Conservation (phyloP, 129 eudicot species). For the Ambrosia artemisiifolia region DNA sequence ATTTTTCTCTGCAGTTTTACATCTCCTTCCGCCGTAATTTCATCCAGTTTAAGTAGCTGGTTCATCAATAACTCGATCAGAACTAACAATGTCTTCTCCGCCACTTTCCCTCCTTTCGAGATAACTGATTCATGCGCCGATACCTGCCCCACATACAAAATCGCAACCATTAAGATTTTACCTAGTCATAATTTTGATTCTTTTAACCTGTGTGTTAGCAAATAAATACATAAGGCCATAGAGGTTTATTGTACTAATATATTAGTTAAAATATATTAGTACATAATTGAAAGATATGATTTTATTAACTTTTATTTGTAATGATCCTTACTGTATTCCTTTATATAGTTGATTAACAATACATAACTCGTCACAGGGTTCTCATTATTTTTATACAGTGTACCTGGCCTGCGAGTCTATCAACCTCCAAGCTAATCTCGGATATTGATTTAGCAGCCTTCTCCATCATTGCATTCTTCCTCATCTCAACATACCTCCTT, state of each 20-base stretch:
- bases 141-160: constrained; percentile 35
- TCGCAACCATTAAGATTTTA: background rate
- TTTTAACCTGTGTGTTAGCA: background rate
- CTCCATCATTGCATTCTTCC: constrained; percentile 75
- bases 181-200: background rate
- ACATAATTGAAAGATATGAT: too few relatives aligned
- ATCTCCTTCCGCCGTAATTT: constrained; percentile 70
- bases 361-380: too few relatives aligned
- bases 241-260: too few relatives aligned
- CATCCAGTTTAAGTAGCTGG: constrained; percentile 74
- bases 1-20: constrained; percentile 78
- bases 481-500: constrained; percentile 69
- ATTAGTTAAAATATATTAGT: too few relatives aligned
- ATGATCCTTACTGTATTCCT: too few relatives aligned
- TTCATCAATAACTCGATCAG: constrained; percentile 76
- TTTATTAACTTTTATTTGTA: too few relatives aligned
- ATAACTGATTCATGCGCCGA: constrained; percentile 65
- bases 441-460: constrained; percentile 68
- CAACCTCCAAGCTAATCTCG: constrained; percentile 82
- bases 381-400: background rate
- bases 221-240: too few relatives aligned
- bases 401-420: constrained; percentile 86
- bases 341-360: too few relatives aligned
- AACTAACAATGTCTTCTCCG: constrained; percentile 54
- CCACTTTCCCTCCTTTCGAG: constrained; percentile 74